Conservation (phyloP, 2,329 filamentous ascomycete species). For the Aspergillus alliaceus region DNA sequence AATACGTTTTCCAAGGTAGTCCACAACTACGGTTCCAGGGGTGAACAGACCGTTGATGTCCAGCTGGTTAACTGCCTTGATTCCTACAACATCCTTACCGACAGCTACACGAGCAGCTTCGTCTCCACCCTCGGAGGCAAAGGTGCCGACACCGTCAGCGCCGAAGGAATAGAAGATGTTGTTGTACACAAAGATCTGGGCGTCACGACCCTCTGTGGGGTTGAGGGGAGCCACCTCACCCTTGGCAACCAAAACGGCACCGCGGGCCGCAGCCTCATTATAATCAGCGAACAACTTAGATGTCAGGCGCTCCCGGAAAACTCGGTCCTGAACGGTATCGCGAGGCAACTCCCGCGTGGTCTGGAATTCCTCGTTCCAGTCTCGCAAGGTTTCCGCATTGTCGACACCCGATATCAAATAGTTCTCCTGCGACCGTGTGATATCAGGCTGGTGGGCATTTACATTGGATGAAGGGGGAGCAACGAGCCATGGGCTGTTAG, state of each 20-base stretch:
- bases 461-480: constrained; percentile 62
- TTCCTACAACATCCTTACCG: constrained; percentile 92
- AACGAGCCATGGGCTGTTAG: constrained; percentile 88
- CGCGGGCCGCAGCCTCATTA: constrained; percentile 89
- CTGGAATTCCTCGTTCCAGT: constrained; percentile 99
- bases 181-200: constrained; percentile 99
- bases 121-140: constrained; percentile 92
- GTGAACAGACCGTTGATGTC: constrained; percentile 95
- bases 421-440: constrained; percentile 87
- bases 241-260: constrained; percentile 85
- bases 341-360: constrained; percentile 92
- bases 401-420: constrained; percentile 88
- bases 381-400: constrained; percentile 88
- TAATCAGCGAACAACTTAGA: constrained; percentile 98
- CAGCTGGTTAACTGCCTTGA: constrained; percentile 93
- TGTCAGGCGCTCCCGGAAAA: constrained; percentile 90
- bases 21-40: constrained; percentile 91
- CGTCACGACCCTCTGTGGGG: constrained; percentile 86
- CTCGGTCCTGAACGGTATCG: constrained; percentile 89
- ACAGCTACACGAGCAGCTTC: constrained; percentile 95
- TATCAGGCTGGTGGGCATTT: constrained; percentile 74
- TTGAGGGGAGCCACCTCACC: constrained; percentile 93
- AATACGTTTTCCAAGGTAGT: constrained; percentile 95
- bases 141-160: constrained; percentile 94
- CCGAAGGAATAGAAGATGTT: constrained; percentile 99